These are phyloP conservation scores for Neonectria coccinea DNA, from an alignment of 2,329 filamentous ascomycete species.

Conservation along the genomic window DNA sequence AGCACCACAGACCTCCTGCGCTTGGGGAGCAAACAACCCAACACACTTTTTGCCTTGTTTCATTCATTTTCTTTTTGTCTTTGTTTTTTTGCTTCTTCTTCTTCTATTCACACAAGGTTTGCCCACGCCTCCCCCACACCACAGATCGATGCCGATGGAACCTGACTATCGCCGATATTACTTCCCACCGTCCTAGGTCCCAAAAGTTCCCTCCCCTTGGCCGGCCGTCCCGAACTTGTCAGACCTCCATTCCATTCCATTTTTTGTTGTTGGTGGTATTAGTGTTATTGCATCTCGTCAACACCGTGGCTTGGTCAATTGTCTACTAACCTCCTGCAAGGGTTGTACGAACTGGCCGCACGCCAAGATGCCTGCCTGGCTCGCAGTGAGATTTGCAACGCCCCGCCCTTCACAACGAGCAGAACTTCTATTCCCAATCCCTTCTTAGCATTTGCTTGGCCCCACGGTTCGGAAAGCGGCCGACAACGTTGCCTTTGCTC, in stretches of 20 bases:
- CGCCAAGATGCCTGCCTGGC: not conserved
- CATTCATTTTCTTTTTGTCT: not conserved
- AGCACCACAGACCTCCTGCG: not conserved
- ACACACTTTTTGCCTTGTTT: not conserved
- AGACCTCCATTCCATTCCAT: not conserved
- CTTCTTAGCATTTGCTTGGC: not conserved
- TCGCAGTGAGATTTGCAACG: not conserved
- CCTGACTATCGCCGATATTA: conserved; percentile 1
- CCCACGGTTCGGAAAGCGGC: not conserved
- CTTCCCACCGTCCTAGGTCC: not conserved
- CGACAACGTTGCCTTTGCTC: not conserved
- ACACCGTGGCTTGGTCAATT: not conserved
- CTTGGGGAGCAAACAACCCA: not conserved
- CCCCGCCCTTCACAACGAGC: not conserved
- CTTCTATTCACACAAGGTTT: not conserved
- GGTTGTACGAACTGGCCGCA: not conserved
- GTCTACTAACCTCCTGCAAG: not conserved
- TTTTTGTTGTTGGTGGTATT: not conserved
- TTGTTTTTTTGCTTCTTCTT: not conserved
- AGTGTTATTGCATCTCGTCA: not conserved
- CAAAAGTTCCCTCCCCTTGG: not conserved
- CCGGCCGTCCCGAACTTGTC: not conserved
- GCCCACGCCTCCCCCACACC: not conserved
- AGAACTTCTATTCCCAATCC: not conserved
- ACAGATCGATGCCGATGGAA: conserved; percentile 1